Evolutionary conservation across 345 rosid species (phyloP).

Genomic region (Syzygium grande): DNA sequence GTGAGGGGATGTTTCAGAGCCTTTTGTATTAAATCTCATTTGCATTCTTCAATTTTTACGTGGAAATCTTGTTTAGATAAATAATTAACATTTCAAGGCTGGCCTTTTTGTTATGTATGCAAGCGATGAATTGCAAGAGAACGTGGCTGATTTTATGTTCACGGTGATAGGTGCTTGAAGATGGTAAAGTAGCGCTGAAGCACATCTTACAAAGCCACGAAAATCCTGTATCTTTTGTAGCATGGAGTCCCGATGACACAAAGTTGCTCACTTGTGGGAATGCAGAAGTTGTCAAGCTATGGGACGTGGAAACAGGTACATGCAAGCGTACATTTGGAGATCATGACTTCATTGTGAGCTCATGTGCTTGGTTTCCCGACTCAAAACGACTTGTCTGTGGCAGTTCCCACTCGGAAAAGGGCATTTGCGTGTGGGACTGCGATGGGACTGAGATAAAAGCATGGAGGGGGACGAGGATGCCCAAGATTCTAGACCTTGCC

Average conservation of each 20-base stretch:
- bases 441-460: conserved; percentile 79
- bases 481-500: conserved; percentile 76
- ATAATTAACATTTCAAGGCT: neutral
- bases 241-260: conserved; percentile 86
- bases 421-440: conserved; percentile 83
- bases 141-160: conserved; percentile 27
- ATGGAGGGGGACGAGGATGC: conserved; percentile 78
- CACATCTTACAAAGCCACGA: conserved; percentile 61
- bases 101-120: neutral
- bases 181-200: conserved; percentile 39
- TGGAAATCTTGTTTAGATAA: neutral
- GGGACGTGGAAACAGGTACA: conserved; percentile 90
- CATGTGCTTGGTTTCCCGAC: conserved; percentile 98
- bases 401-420: conserved; percentile 74
- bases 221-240: conserved; percentile 70
- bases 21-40: neutral
- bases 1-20: neutral
- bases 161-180: conserved; percentile 47
- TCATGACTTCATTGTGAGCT: conserved; percentile 68
- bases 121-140: conserved; percentile 19
- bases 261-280: conserved; percentile 83
- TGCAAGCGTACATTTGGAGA: conserved; percentile 87
- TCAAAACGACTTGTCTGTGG: conserved; percentile 81
- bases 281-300: conserved; percentile 73
- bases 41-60: neutral